These are phyloP conservation scores for Macrolepiota albuminosa DNA, from an alignment of 768 basidiomycete species.

Conservation along the genomic window DNA sequence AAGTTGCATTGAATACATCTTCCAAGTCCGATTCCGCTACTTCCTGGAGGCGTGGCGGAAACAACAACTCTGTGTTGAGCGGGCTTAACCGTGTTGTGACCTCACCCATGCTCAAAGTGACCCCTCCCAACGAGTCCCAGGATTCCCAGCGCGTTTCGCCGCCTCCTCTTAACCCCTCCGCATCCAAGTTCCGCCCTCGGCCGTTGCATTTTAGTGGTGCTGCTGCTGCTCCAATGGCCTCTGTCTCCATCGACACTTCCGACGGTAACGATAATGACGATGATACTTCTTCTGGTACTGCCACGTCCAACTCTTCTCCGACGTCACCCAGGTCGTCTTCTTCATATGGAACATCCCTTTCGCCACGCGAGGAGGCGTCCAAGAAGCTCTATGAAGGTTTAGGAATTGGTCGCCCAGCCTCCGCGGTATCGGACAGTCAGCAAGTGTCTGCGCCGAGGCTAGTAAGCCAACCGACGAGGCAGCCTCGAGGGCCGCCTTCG, in stretches of 20 bases:
- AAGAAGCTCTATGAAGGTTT: conserved; percentile 89
- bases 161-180: conserved; percentile 44
- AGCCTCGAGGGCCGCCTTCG: conserved; percentile 85
- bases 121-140: conserved; percentile 55
- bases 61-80: conserved; percentile 65
- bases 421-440: conserved; percentile 35
- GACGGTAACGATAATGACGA: conserved; percentile 53
- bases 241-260: conserved; percentile 52
- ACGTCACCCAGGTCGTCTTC: conserved; percentile 71
- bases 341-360: conserved; percentile 59
- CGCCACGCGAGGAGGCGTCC: conserved; percentile 80
- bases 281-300: conserved; percentile 51
- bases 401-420: conserved; percentile 70
- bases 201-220: conserved; percentile 44
- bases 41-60: conserved; percentile 79
- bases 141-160: conserved; percentile 50
- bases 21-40: conserved; percentile 79
- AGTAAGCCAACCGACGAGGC: conserved; percentile 71
- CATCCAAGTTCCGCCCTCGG: conserved; percentile 13
- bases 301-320: conserved; percentile 56
- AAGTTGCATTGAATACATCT: conserved; percentile 30
- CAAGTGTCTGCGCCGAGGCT: conserved; percentile 47
- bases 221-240: conserved; percentile 47
- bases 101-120: conserved; percentile 66
- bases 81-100: conserved; percentile 55